These are phyloP conservation scores for Radiomyces spectabilis DNA, from an alignment of 192 early-diverging fungal species.

Conservation along the genomic window DNA sequence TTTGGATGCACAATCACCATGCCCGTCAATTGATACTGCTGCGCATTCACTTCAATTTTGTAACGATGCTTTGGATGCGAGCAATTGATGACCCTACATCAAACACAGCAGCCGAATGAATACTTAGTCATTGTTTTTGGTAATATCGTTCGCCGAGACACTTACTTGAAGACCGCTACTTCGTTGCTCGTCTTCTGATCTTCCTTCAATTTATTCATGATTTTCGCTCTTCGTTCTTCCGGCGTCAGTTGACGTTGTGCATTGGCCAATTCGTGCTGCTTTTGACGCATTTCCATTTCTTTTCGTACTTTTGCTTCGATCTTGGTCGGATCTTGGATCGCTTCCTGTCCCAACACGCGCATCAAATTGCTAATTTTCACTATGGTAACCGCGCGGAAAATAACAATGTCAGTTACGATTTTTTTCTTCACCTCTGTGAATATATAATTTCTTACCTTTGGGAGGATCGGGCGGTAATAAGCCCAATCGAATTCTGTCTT, in stretches of 20 bases:
- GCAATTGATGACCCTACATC: conserved; percentile 62
- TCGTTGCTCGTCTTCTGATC: conserved; percentile 65
- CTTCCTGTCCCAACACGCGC: conserved; percentile 90
- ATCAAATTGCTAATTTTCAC: conserved; percentile 92
- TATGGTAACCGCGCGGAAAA: neutral
- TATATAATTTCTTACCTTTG: conserved; percentile 34
- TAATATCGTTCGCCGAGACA: neutral
- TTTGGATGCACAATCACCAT: conserved; percentile 66
- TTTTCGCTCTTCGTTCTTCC: conserved; percentile 81
- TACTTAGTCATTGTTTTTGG: neutral
- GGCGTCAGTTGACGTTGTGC: conserved; percentile 77
- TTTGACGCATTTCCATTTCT: conserved; percentile 74
- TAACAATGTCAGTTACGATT: no score
- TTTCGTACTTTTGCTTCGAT: conserved; percentile 87
- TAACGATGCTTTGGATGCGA: conserved; percentile 74
- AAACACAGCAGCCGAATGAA: neutral
- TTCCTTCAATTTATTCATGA: conserved; percentile 59
- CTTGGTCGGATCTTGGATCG: conserved; percentile 89
- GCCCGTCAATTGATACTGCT: conserved; percentile 81
- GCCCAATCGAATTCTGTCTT: conserved; percentile 90
- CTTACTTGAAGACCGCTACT: conserved; percentile 80
- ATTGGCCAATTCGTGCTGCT: conserved; percentile 78
- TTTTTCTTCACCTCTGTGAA: neutral
- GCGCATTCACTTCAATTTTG: conserved; percentile 89
- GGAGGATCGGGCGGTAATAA: conserved; percentile 87